Evolutionary conservation across 495 filamentous ascomycete genomes (phyloP).

Genomic region (Tuber calosporum): DNA sequence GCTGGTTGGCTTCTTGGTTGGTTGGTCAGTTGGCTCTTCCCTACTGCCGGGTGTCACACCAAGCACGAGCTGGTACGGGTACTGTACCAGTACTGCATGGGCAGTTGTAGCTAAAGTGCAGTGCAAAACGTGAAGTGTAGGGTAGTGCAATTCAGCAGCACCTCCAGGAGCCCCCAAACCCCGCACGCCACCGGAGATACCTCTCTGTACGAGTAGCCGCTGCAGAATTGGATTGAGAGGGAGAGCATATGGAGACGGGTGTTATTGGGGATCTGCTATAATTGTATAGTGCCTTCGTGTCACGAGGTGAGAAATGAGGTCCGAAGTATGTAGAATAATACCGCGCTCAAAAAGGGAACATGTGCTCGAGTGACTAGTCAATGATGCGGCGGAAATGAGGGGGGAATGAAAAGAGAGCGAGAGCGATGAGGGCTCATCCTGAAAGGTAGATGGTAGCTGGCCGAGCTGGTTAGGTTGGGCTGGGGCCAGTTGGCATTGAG

Average conservation of each 20-base stretch:
- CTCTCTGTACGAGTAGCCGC: slow-evolving; percentile 30
- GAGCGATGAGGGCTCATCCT: slow-evolving; percentile 23
- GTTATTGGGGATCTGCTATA: slow-evolving; percentile 27
- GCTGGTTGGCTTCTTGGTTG: neutral
- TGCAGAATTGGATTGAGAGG: slow-evolving; percentile 18
- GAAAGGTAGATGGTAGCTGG: neutral
- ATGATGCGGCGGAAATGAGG: slow-evolving; percentile 19
- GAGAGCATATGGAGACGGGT: slow-evolving; percentile 25
- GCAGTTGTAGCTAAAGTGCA: neutral
- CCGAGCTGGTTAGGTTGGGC: neutral
- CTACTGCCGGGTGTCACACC: neutral
- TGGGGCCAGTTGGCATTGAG: neutral
- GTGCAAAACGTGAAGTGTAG: neutral
- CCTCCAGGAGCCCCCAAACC: slow-evolving; percentile 16
- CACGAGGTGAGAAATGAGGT: slow-evolving; percentile 25
- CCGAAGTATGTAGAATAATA: slow-evolving; percentile 36
- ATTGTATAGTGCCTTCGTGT: slow-evolving; percentile 9
- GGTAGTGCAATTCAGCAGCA: neutral
- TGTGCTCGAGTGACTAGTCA: slow-evolving; percentile 21
- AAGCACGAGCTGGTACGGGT: neutral
- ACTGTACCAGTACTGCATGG: neutral
- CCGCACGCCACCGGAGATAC: slow-evolving; percentile 34
- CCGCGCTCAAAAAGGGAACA: slow-evolving; percentile 29
- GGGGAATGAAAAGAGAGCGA: slow-evolving; percentile 12
- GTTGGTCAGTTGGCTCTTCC: neutral